Percentiles rank a stretch among this genome's conserved stretches.
Conservation (phyloP, 2,329 filamentous ascomycete genomes). For the Blastomyces percursus region DNA sequence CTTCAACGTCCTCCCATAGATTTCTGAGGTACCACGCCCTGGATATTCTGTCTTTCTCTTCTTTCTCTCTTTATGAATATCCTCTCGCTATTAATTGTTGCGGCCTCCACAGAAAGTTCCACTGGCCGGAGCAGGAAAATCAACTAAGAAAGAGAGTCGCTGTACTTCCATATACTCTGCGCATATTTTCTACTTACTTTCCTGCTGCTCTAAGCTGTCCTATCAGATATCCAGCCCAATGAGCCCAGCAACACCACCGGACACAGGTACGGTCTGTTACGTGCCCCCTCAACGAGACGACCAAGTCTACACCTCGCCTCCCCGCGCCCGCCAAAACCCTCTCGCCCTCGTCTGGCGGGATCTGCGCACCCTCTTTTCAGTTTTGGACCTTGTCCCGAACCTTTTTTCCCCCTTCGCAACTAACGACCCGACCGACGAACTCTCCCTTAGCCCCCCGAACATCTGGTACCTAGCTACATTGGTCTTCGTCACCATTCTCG, state of each 20-base stretch:
- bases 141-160: too few relatives aligned
- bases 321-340: constrained; percentile 12
- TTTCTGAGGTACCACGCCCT: too few relatives aligned
- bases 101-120: too few relatives aligned
- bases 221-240: not conserved
- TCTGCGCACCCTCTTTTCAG: constrained; percentile 7
- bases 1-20: too few relatives aligned
- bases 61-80: too few relatives aligned
- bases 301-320: constrained; percentile 9
- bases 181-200: not conserved
- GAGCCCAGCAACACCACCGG: not conserved
- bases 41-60: too few relatives aligned
- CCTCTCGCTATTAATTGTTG: too few relatives aligned
- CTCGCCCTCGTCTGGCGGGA: constrained; percentile 9
- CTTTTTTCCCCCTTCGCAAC: constrained; percentile 9
- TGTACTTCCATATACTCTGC: not conserved
- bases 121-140: too few relatives aligned
- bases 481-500: constrained; percentile 7
- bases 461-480: constrained; percentile 8
- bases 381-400: constrained; percentile 11
- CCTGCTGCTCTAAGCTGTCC: not conserved
- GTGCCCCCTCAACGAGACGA: constrained; percentile 14
- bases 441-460: constrained; percentile 8
- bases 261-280: constrained; percentile 2
- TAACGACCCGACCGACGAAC: constrained; percentile 8